Base-by-base conservation (phyloP, 768 basidiomycete species). In the Ramaria rubella region DNA sequence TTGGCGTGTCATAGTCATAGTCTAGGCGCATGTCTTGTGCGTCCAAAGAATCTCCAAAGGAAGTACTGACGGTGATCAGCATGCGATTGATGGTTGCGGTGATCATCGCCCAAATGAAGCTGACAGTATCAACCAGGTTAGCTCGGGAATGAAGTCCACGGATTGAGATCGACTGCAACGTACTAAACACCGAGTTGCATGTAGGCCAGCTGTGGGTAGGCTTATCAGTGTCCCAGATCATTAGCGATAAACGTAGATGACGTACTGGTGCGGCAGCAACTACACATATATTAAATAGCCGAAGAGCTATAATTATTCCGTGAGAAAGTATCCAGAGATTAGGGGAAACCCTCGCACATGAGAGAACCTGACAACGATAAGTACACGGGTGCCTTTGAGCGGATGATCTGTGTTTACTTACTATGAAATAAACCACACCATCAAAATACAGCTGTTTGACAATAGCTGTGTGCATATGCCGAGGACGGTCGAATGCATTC, bases 401-500 rank as follows among this genome's bases (percentile, higher is more conserved):
- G 2, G 26, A 19, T 30, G 23, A 54, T 26, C n/a, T 4, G 15
- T 7, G 29, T 6, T 15, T 3, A 61, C 66, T 44, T 57, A 74
- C 73, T 33, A 70, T 23, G 57, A 74, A 75, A 59, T 67, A 74
- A 1, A 62, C 33, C 14, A 73, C 61, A 15, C 74, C 72, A 59
- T 74, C 72, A 5, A 67, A 59, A 48, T 69, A 62, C 2, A 75
- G 68, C 4, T 68, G 63, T 27, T 62, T 59, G 31, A 61, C 58
- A 17, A 75, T 58, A 1, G 64, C 27, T 19, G 55, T 56, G 19
- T 56, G 66, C 23, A 63, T 57, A 24, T 66, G 50, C 5, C 69
- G 68, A 5, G 75, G 74, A 1, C 67, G 61, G 33, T 70, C 69
- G 19, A 73, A 56, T 1, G 72, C 72, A 57, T 73, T 73, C 52